Conservation (phyloP, 2,329 filamentous ascomycete genomes). For the Lizonia empirigonia region DNA sequence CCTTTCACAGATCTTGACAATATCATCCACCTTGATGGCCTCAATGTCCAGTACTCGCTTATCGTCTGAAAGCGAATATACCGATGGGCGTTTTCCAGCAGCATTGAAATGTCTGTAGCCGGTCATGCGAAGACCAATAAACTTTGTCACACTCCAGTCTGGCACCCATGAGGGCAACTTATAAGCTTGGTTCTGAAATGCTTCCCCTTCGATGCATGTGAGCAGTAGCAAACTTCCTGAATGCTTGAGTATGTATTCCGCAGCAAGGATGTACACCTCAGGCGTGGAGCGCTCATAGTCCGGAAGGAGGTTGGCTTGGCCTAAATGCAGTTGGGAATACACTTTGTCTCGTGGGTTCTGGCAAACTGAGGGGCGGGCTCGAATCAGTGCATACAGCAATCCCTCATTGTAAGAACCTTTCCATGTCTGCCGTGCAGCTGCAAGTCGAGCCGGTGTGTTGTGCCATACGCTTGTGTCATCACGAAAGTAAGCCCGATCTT, state of each 20-base stretch:
- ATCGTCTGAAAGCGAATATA: background rate
- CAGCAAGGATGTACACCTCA: slow-evolving; percentile 21
- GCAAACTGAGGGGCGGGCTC: slow-evolving; percentile 16
- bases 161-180: slow-evolving; percentile 29
- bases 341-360: slow-evolving; percentile 28
- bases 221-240: slow-evolving; percentile 19
- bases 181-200: slow-evolving; percentile 14
- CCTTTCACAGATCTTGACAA: slow-evolving; percentile 6
- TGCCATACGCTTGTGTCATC: background rate
- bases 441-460: slow-evolving; percentile 15
- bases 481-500: background rate
- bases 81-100: background rate
- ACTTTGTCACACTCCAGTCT: slow-evolving; percentile 20
- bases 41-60: slow-evolving; percentile 12
- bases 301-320: slow-evolving; percentile 14
- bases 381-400: slow-evolving; percentile 23
- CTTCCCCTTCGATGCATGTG: slow-evolving; percentile 23
- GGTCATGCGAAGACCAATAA: slow-evolving; percentile 17
- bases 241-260: slow-evolving; percentile 22
- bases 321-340: slow-evolving; percentile 23
- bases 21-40: slow-evolving; percentile 10
- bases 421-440: slow-evolving; percentile 12
- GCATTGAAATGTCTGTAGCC: slow-evolving; percentile 22
- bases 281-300: slow-evolving; percentile 11
- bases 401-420: slow-evolving; percentile 7